These are phyloP conservation scores for Eutypella sp. DNA, from an alignment of 2,329 filamentous ascomycete species.

Conservation along the genomic window DNA sequence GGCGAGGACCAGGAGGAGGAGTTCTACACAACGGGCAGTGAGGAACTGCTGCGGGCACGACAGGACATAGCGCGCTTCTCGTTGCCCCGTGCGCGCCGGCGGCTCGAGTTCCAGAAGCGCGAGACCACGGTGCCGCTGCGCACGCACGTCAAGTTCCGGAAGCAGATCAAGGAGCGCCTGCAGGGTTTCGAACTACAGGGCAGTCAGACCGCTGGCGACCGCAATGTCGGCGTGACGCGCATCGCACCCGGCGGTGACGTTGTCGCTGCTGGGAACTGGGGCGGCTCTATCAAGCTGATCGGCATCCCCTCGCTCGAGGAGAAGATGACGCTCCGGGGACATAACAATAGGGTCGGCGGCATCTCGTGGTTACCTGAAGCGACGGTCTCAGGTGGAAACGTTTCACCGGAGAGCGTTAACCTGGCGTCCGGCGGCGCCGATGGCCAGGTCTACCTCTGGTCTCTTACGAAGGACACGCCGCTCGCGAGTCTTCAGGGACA, in stretches of 20 bases:
- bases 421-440: slow-evolving; percentile 88
- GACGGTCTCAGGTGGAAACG: slow-evolving; percentile 63
- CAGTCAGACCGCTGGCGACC: slow-evolving; percentile 85
- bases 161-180: slow-evolving; percentile 78
- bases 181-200: slow-evolving; percentile 85
- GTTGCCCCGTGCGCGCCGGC: slow-evolving; percentile 71
- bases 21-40: slow-evolving; percentile 83
- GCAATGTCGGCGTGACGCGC: slow-evolving; percentile 85
- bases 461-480: slow-evolving; percentile 78
- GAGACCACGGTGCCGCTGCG: slow-evolving; percentile 81
- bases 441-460: slow-evolving; percentile 85
- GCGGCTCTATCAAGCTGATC: slow-evolving; percentile 80
- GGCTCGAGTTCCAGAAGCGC: slow-evolving; percentile 70
- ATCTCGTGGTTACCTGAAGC: slow-evolving; percentile 85
- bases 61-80: slow-evolving; percentile 78
- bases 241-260: slow-evolving; percentile 82
- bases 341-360: slow-evolving; percentile 85
- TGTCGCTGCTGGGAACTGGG: slow-evolving; percentile 90
- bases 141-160: slow-evolving; percentile 89
- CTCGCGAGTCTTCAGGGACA: slow-evolving; percentile 79
- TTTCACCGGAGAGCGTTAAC: slow-evolving; percentile 72
- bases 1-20: slow-evolving; percentile 80
- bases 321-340: slow-evolving; percentile 71
- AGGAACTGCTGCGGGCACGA: slow-evolving; percentile 69
- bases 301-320: slow-evolving; percentile 77